A percentile compares a stretch with the other conserved stretches of the same genome.
Conservation (phyloP, 2,329 filamentous ascomycete genomes). For the Epichloe brachyelytri region DNA sequence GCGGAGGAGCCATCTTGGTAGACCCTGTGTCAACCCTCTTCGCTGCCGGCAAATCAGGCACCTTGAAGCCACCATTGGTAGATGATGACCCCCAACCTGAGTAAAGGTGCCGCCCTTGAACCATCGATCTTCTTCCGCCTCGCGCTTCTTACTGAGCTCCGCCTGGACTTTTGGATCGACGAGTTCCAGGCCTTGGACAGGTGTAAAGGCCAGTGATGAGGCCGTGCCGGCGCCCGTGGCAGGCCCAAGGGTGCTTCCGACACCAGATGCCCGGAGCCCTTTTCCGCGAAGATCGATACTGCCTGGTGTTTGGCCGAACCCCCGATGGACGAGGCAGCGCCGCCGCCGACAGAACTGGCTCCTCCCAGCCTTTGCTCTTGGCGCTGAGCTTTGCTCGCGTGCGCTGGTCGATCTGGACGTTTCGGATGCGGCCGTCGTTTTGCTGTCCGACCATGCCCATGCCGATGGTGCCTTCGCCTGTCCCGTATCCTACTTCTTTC, state of each 20-base stretch:
- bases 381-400: slow-evolving; percentile 87
- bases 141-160: slow-evolving; percentile 78
- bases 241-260: slow-evolving; percentile 54
- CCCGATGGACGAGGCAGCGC: slow-evolving; percentile 68
- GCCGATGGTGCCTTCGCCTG: slow-evolving; percentile 71
- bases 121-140: slow-evolving; percentile 89
- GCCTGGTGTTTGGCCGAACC: slow-evolving; percentile 52
- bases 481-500: slow-evolving; percentile 80
- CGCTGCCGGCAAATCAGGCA: slow-evolving; percentile 57
- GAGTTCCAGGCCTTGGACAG: slow-evolving; percentile 86
- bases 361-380: slow-evolving; percentile 91
- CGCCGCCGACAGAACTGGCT: slow-evolving; percentile 45
- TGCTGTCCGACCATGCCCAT: slow-evolving; percentile 90
- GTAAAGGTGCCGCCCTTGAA: slow-evolving; percentile 98
- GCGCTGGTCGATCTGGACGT: slow-evolving; percentile 79
- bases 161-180: slow-evolving; percentile 87
- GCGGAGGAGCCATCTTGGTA: slow-evolving; percentile 24
- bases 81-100: slow-evolving; percentile 54
- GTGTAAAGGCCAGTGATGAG: slow-evolving; percentile 83
- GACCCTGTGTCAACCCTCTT: slow-evolving; percentile 49
- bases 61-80: slow-evolving; percentile 57
- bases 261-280: slow-evolving; percentile 69
- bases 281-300: slow-evolving; percentile 62
- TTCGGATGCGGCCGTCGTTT: slow-evolving; percentile 80
- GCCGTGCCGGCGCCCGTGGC: slow-evolving; percentile 66